Evolutionary conservation across 2,329 filamentous ascomycete species (phyloP), one percentile per base, ranked within the genome.

Genomic region (Claviceps capensis): DNA sequence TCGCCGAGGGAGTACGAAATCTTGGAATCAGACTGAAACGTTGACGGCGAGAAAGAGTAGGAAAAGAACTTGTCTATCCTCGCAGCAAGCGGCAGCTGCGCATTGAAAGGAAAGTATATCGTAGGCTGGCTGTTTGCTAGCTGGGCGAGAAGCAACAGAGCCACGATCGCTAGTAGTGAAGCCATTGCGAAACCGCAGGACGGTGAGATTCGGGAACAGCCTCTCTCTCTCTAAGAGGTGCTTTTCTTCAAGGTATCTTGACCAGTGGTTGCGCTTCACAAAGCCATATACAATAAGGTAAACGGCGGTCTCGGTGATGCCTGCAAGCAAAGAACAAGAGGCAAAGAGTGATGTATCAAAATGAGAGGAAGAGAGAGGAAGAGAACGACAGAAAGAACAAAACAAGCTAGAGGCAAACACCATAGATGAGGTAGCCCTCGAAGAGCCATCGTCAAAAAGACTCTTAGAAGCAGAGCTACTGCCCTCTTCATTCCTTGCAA

Each of bases 11-110:
- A 77, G 64, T 94, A 95, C 5, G 76, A 76, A 49, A 89, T 75
- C 23, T 70, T 67, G 8, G 81, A 82, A 43, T 69, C 66, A 16
- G 85, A 84, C 14, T 74, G 72, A 67, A 95, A 95, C 0, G 88
- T 95, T 41, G 82, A 81, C 16, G 74, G 67, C 9, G 86, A 84
- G 60, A 95, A 86, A 34, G 78, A 72, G 61, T 90, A 88, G 9
- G 73, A 77, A 66, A 88, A 93, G 2, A 75, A 72, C 59, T 83
- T 63, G 42, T 76, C 78, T 54, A 86, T 72, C 57, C 85, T 78
- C 19, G 87, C 88, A 50, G 90, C 83, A 3, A 85, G 83, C 36
- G 88, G 88, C 1, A 94, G 76, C 65, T 95, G 89, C 2, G 86
- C 82, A 67, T 93, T 94, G 65, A 95, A 75, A 1, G 88, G 88